Evolutionary conservation across 2,329 filamentous ascomycete species (phyloP), one percentile per base, ranked within the genome.

Genomic region (Colletotrichum karsti): DNA sequence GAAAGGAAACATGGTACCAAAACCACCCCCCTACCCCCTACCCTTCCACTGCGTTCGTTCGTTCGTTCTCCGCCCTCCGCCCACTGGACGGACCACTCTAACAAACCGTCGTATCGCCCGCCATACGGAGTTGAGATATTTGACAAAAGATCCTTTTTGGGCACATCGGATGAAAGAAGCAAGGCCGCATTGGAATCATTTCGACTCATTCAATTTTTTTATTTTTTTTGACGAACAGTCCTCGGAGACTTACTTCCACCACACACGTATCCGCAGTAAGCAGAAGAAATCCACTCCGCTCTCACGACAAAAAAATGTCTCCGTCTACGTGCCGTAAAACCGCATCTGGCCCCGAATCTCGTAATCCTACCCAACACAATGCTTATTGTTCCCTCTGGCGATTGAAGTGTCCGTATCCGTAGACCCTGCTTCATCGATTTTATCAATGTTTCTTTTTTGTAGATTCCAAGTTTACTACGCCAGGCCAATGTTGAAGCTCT

Each of bases 331-430:
- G n/a, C 41, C 41, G 41, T 44, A 44, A 44, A n/a, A 44, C 22
- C 48, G n/a, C 63, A 50, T 24, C 15, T n/a, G 33, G 35, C 18
- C 37, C 50, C 50, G 28, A 50, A 63, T 67, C 51, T 64, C 64
- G 64, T 67, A 67, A 64, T 44, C 53, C 53, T 46, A 53, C 53
- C 53, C 64, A 58, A 22, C 35, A 46, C n/a, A n/a, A 67, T 58
- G 64, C 64, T 67, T 66, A 62, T 61, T 66, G 63, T 62, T 66
- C 63, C 62, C 62, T 64, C 53, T 59, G 54, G n/a, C n/a, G n/a
- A n/a, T n/a, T n/a, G n/a, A n/a, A n/a, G n/a, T n/a, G n/a, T n/a
- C n/a, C n/a, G n/a, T n/a, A n/a, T n/a, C n/a, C n/a, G n/a, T n/a
- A n/a, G n/a, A n/a, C n/a, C n/a, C n/a, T n/a, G n/a, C n/a, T n/a